Base-by-base conservation (phyloP, 768 basidiomycete genomes). In the Rhizopogon vulgaris region DNA sequence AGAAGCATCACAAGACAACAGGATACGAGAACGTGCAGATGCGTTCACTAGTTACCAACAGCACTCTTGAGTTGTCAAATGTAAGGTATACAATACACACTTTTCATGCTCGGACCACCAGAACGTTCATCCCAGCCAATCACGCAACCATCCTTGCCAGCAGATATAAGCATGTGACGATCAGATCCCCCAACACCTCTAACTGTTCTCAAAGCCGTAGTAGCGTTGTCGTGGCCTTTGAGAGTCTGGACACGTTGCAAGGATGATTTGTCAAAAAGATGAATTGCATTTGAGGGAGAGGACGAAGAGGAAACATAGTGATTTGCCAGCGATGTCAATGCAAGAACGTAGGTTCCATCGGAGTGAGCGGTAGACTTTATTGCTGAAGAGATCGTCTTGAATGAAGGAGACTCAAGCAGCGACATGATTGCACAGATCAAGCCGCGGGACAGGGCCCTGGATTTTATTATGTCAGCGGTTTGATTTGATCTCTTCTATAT, bases 111-210 rank as follows among this genome's bases (percentile, higher is more conserved):
- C 45, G 74, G 69, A 6, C 77, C 30, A 28, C 70, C 63, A 34
- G 78, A 71, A 52, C 89, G 78, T 50, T 80, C 78, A 63, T 92
- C 90, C 90, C 90, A 92, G 28, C 82, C 74, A 53, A 78, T 80
- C 50, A 92, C 78, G 48, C 74, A 72, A 1, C 87, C 87, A 56
- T 90, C 87, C 57, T 76, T 80, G 1, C 90, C 86, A 10, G 80
- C 82, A 1, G 86, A 84, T 15, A 88, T 60, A 6, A 90, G 70
- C 36, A 69, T 72, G 27, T 71, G 71, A 10, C 72, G 71, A 36
- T 69, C 58, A 1, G 70, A 60, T 1, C 74, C 74, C 1, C 73
- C 73, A 2, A 84, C 61, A 14, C 67, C 63, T 17, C 69, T 58
- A 0, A 78, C 69, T 0, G 77, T 66, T 48, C 75, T 71, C 42